Evolutionary conservation across 1,284 basidiomycete genomes (phyloP).

Genomic region (Cryptococcus sp.): DNA sequence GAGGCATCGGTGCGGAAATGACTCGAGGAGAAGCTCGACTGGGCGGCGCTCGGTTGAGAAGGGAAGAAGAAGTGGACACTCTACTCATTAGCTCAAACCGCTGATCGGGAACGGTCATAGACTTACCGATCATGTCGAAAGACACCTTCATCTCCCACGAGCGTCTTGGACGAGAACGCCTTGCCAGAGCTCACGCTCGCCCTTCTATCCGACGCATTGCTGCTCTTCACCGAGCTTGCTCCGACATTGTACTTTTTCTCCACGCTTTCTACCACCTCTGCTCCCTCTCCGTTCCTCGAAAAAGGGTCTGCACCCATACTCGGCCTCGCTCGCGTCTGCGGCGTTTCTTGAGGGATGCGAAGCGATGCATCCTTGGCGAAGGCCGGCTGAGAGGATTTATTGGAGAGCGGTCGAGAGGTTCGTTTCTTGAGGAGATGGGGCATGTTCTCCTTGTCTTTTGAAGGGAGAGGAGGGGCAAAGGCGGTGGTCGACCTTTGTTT

Average conservation of each 20-base stretch:
- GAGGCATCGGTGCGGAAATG: background rate
- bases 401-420: slow-evolving; percentile 6
- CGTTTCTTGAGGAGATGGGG: slow-evolving; percentile 5
- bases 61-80: background rate
- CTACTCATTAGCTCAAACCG: too few relatives aligned
- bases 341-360: slow-evolving; percentile 8
- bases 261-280: slow-evolving; percentile 19
- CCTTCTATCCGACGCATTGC: slow-evolving; percentile 10
- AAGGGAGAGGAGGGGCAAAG: slow-evolving; percentile 4
- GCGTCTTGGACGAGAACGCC: slow-evolving; percentile 23
- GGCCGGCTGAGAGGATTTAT: slow-evolving; percentile 5
- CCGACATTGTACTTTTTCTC: background rate
- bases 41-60: background rate
- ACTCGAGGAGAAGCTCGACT: background rate
- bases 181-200: slow-evolving; percentile 20
- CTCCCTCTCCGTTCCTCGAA: slow-evolving; percentile 18
- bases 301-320: slow-evolving; percentile 41
- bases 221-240: slow-evolving; percentile 15
- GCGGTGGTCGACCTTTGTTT: slow-evolving; percentile 1
- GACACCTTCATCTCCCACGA: slow-evolving; percentile 14
- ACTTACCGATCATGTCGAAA: too few relatives aligned
- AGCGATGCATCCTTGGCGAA: slow-evolving; percentile 4
- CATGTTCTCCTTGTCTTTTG: slow-evolving; percentile 10
- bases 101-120: too few relatives aligned
- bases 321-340: slow-evolving; percentile 14